A percentile compares a stretch with the other conserved stretches of the same genome.
Conservation (phyloP, 129 eudicot species). For the Flaveria bidentis region DNA sequence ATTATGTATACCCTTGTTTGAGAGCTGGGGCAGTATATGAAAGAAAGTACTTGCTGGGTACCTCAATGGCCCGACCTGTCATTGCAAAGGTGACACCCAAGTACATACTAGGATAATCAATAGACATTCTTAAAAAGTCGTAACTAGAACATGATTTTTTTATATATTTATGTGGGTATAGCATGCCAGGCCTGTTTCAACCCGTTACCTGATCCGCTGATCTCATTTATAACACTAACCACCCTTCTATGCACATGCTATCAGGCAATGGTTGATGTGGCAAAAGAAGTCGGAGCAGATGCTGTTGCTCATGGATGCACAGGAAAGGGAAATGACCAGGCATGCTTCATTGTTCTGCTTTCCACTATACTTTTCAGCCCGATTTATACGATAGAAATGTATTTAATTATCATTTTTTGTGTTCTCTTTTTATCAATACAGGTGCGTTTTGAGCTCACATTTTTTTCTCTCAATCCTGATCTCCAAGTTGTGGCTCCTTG, state of each 20-base stretch:
- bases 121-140: too few species aligned
- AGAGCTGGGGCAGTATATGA: constrained; percentile 95
- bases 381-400: background rate
- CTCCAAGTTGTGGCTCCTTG: constrained; percentile 98
- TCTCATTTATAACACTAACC: constrained; percentile 8
- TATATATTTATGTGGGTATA: background rate
- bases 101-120: background rate
- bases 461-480: constrained; percentile 92
- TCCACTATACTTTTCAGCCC: background rate
- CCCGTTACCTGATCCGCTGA: background rate
- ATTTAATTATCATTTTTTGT: background rate
- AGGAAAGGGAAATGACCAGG: constrained; percentile 99
- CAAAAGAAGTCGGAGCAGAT: constrained; percentile 98
- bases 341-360: constrained; percentile 22
- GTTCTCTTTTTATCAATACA: constrained; percentile 19
- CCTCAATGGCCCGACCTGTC: constrained; percentile 99
- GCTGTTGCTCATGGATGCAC: constrained; percentile 99
- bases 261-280: constrained; percentile 99
- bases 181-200: background rate
- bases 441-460: constrained; percentile 98
- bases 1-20: constrained; percentile 85
- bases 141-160: background rate
- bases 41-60: constrained; percentile 91
- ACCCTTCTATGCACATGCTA: constrained; percentile 8
- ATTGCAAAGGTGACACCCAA: constrained; percentile 75